Conservation (phyloP, 2,329 filamentous ascomycete genomes). For the Camillea tinctor region DNA sequence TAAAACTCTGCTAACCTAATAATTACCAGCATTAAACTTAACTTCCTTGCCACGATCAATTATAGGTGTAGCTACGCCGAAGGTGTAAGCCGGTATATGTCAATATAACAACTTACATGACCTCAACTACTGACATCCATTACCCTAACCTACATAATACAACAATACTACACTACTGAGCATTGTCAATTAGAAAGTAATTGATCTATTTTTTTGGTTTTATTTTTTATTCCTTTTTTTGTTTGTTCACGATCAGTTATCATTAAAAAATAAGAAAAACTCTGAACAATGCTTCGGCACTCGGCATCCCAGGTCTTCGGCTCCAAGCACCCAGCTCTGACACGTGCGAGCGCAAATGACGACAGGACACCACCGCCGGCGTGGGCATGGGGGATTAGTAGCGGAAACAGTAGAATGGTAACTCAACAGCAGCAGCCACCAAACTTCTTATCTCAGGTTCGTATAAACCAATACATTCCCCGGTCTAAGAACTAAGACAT, state of each 20-base stretch:
- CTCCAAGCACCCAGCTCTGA: conserved; percentile 13
- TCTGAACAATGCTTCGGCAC: conserved; percentile 12
- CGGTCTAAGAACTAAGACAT: no score
- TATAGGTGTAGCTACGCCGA: not conserved
- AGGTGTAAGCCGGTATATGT: no score
- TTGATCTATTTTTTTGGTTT: no score
- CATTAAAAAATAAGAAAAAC: not conserved
- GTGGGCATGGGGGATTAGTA: conserved; percentile 1
- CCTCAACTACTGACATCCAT: no score
- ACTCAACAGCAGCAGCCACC: not conserved
- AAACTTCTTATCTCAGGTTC: not conserved
- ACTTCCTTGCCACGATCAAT: no score
- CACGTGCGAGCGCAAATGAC: conserved; percentile 26
- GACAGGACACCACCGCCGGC: conserved; percentile 11
- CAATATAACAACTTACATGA: no score
- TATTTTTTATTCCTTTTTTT: not conserved
- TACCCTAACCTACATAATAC: no score
- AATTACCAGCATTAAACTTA: not conserved
- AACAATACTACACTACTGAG: no score
- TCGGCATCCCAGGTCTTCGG: conserved; percentile 19
- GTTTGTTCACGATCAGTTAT: no score
- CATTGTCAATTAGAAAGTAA: no score
- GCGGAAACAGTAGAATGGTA: not conserved
- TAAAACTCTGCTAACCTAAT: not conserved
- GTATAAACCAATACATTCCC: conserved; percentile 1